Conservation (phyloP, 2,329 filamentous ascomycete species). For the Orbilia blumenaviensis region DNA sequence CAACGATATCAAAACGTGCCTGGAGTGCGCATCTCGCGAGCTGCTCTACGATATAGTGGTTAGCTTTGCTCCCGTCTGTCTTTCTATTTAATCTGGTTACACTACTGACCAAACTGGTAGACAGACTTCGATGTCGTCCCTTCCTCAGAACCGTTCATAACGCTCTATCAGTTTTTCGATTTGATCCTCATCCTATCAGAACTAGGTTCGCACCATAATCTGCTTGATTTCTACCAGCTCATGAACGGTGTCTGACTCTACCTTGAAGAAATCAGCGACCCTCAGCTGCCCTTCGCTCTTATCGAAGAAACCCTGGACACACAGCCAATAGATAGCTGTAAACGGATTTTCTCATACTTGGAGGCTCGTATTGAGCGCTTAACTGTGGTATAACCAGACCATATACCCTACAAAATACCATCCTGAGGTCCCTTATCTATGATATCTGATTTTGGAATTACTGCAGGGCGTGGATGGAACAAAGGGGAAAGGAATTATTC, state of each 20-base stretch:
- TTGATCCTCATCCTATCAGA: constrained; percentile 89
- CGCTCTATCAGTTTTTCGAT: constrained; percentile 72
- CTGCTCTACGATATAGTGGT: constrained; percentile 51
- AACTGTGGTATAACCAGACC: constrained; percentile 68
- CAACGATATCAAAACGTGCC: constrained; percentile 33
- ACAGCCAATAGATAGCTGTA: constrained; percentile 90
- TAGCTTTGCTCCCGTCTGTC: not conserved
- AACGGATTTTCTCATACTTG: constrained; percentile 90
- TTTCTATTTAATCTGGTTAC: not conserved
- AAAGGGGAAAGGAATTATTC: constrained; percentile 50
- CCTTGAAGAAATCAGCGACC: constrained; percentile 70
- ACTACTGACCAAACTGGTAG: constrained; percentile 4
- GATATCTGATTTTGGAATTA: constrained; percentile 61
- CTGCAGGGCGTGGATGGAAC: constrained; percentile 52
- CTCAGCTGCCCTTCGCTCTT: constrained; percentile 84
- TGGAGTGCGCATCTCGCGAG: constrained; percentile 48
- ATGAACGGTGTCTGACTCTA: not conserved
- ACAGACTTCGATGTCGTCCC: constrained; percentile 16
- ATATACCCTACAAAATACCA: not conserved
- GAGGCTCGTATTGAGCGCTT: constrained; percentile 91
- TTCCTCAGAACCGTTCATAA: constrained; percentile 15
- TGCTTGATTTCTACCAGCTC: not conserved
- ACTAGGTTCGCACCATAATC: constrained; percentile 70
- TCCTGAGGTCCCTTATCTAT: constrained; percentile 54
- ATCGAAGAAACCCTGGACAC: constrained; percentile 95